Base-by-base conservation (phyloP, 768 basidiomycete species). In the Tylopilus vinaceipallidus region DNA sequence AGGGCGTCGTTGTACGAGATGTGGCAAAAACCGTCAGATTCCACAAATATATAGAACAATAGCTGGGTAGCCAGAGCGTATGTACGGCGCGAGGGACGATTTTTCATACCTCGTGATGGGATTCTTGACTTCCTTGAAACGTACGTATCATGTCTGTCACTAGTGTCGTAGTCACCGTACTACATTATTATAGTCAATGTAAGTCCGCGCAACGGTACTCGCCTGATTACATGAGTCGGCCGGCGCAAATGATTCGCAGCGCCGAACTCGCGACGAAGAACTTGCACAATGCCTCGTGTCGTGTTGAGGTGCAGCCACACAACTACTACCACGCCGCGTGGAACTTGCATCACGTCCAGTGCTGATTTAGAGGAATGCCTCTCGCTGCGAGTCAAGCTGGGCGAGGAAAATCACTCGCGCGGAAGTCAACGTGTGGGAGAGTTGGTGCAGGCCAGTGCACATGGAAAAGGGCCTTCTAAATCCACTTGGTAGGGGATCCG, bases 101-200 rank as follows among this genome's bases (percentile, higher is more conserved):
- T 54, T 43, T 37, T n/a, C n/a, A n/a, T n/a, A n/a, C 46, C 29
- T 49, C 53, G 47, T 36, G 29, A 56, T 56, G 53, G 56, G 37
- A 32, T 33, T 19, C 35, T 20, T 29, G 20, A 20, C 41, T 60
- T 53, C n/a, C 47, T 47, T 40, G 50, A 53, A 52, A 61, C 59
- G 50, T 41, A 16, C 24, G 50, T 40, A 14, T 27, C 30, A 41
- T 44, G 14, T 9, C 17, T 26, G 58, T 55, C 54, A 29, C 35
- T 34, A 23, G 40, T 9, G 36, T 33, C 19, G 43, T 57, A 37
- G 30, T 32, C n/a, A 38, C 36, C 34, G 14, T 38, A n/a, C 30
- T 39, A 37, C 39, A 45, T 14, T 30, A 8, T 46, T 38, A 42
- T 33, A 45, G 34, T 16, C 27, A 20, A 29, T 9, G 16, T n/a